phyloP scores from a whole-genome alignment of 2,329 filamentous ascomycete genomes.

The Aspergillus ochraceus region DNA sequence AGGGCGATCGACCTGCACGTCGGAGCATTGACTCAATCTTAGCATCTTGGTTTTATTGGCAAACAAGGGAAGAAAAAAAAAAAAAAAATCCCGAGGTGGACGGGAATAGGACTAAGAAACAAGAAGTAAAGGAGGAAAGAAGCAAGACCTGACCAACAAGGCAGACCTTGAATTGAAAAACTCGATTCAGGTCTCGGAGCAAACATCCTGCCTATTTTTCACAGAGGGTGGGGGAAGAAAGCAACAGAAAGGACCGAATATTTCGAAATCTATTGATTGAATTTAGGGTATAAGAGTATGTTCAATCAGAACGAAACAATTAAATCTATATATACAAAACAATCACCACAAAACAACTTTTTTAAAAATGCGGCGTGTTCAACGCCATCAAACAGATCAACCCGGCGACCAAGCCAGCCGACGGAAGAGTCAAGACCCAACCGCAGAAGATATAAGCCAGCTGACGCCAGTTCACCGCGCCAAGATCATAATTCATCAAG shows the following conservation, averaged over 20 bases:
- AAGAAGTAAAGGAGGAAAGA: background rate
- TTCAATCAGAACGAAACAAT: background rate
- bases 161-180: background rate
- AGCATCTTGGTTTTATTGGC: background rate
- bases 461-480: conserved; percentile 48
- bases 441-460: conserved; percentile 45
- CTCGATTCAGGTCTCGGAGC: no score
- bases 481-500: conserved; percentile 38
- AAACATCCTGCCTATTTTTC: background rate
- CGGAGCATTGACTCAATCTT: background rate
- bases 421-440: conserved; percentile 48
- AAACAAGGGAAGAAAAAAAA: no score
- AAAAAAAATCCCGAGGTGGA: no score
- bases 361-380: conserved; percentile 39
- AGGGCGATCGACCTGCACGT: background rate
- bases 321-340: background rate
- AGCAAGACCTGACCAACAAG: background rate
- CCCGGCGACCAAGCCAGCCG: conserved; percentile 43
- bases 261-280: background rate
- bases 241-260: background rate
- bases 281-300: background rate
- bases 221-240: background rate
- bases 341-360: background rate
- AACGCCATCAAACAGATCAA: conserved; percentile 43
- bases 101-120: no score